Evolutionary conservation across 371 early-diverging fungal species (phyloP).

Genomic region (Capniomyces stellatus): DNA sequence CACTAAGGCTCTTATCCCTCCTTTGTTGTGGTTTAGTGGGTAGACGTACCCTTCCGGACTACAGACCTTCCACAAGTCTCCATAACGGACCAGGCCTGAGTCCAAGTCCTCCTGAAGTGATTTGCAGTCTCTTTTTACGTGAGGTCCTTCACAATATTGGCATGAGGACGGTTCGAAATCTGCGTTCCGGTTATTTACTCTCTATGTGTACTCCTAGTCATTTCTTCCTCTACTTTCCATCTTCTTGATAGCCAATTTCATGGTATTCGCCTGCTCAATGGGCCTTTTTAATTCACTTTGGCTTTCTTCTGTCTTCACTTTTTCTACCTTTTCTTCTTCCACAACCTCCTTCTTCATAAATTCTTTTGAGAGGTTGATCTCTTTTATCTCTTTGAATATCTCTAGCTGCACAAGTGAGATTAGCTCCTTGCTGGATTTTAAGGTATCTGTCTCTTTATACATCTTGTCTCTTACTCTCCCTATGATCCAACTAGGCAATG

Average conservation of each 20-base stretch:
- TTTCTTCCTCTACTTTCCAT: not conserved
- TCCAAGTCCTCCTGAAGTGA: not conserved
- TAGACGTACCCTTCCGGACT: not conserved
- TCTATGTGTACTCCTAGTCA: not conserved
- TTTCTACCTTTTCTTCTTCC: no score
- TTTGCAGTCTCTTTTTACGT: not conserved
- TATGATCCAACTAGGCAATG: no score
- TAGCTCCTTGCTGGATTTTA: no score
- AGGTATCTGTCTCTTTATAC: no score
- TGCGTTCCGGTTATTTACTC: not conserved
- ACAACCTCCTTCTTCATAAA: no score
- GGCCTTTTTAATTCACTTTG: not conserved
- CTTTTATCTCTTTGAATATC: no score
- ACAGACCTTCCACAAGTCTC: not conserved
- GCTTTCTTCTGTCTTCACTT: no score
- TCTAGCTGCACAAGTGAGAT: no score
- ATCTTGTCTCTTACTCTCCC: no score
- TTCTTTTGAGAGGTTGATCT: no score
- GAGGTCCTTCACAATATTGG: not conserved
- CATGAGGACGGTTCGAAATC: not conserved
- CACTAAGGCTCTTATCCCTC: not conserved
- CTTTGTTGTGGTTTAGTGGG: not conserved
- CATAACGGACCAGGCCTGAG: not conserved
- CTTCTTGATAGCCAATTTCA: not conserved
- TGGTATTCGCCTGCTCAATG: not conserved